These are phyloP conservation scores for Globisporangium viniferum DNA, from an alignment of 352 stramenopile genomes.

Conservation along the genomic window DNA sequence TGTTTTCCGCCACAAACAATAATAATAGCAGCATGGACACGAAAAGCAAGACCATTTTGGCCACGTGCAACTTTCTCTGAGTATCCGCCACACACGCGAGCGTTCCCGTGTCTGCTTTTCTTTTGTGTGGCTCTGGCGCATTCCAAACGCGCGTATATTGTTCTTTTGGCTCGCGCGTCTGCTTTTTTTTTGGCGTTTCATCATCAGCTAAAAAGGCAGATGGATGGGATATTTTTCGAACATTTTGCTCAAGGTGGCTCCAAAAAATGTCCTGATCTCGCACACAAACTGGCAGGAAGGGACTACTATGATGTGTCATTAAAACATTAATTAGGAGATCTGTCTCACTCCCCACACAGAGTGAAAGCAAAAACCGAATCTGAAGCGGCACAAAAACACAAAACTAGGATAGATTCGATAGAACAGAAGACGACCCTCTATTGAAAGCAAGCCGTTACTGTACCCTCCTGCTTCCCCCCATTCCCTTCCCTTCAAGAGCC, in stretches of 20 bases:
- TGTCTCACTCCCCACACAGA: neutral
- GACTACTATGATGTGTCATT: neutral
- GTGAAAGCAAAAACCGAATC: no score
- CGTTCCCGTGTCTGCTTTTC: neutral
- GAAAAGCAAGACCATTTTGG: neutral
- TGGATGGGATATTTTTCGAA: neutral
- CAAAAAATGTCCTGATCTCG: neutral
- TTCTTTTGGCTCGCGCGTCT: neutral
- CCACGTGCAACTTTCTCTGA: neutral
- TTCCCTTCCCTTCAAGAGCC: neutral
- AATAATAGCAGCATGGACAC: neutral
- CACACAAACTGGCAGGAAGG: neutral
- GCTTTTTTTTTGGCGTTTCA: neutral
- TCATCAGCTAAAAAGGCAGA: neutral
- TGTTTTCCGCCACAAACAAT: neutral
- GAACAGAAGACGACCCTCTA: neutral
- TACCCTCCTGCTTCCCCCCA: neutral
- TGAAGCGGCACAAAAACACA: neutral
- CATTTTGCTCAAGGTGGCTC: neutral
- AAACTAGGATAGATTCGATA: slow-evolving; percentile 1
- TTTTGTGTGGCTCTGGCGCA: neutral
- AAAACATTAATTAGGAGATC: neutral
- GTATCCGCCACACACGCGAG: neutral
- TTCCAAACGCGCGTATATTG: neutral
- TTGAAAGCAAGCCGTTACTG: neutral